Evolutionary conservation across 208 protist genomes (phyloP), one percentile per base, ranked within the genome.

Genomic region (Trypanosoma cruzi): DNA sequence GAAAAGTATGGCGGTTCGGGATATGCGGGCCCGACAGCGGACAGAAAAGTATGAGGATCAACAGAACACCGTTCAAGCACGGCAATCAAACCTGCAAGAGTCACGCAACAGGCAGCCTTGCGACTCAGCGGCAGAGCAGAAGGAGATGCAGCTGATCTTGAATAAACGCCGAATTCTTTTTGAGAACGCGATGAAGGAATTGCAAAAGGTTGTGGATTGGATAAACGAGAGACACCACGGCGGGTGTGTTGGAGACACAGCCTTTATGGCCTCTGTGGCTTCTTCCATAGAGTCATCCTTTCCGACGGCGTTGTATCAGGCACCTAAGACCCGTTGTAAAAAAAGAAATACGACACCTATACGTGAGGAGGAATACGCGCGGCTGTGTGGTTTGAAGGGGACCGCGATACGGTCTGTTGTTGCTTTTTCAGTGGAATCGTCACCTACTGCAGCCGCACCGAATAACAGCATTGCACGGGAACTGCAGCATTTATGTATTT

Each of bases 171-270:
- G 53, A 0, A 24, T 26, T 36, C 11, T 28, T 18, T 69, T 69
- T 50, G 7, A 52, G 20, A 54, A 50, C 4, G 54, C 40, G 34
- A 61, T 69, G 31, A 14, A 54, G 32, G 31, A 50, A 34, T 28
- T 69, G 5, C 20, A 53, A 20, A 16, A 50, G 24, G 20, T 37
- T 8, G 64, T 52, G 36, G 54, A 32, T 31, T 32, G 28, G 7
- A 49, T 69, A n/a, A 50, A 53, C 37, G 62, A 67, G 2, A 58
- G 55, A 31, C 34, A 56, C 18, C 16, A 40, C 10, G 50, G 34
- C 3, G 24, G 31, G 24, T 44, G 11, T 36, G 0, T 67, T 37
- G 16, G n/a, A 7, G 49, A 58, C 14, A 14, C 13, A 13, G 20
- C 32, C 46, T 16, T 13, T 24, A 50, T 48, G 10, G 31, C 32